Conservation (phyloP, 2,329 filamentous ascomycete genomes). For the Colletotrichum chrysophilum region DNA sequence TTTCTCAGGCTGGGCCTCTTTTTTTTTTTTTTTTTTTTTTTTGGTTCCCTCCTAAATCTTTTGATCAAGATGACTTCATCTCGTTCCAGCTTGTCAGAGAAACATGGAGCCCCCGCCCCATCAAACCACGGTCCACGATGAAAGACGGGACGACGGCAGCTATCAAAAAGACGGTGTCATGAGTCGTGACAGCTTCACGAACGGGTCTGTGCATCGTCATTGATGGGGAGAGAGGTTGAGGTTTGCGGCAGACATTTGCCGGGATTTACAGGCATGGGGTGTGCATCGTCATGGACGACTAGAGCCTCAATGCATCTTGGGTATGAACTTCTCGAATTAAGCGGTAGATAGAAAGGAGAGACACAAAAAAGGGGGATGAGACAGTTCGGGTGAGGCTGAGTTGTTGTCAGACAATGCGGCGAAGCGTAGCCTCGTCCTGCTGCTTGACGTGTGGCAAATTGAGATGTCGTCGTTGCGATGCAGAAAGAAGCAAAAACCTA, state of each 20-base stretch:
- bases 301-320: not conserved
- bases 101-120: not conserved
- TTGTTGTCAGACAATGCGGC: not conserved
- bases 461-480: not conserved
- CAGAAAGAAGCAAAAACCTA: not conserved
- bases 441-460: conserved; percentile 17
- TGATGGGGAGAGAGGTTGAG: not conserved
- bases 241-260: not conserved
- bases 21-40: not conserved
- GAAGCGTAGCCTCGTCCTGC: not conserved
- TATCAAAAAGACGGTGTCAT: not conserved
- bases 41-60: not conserved
- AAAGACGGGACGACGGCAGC: not conserved
- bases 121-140: not conserved
- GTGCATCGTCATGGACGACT: not conserved
- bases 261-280: not conserved
- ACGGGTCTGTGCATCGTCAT: not conserved
- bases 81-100: not conserved
- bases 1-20: not conserved
- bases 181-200: conserved; percentile 5
- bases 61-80: conserved; percentile 5
- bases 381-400: not conserved
- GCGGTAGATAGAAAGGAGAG: not conserved
- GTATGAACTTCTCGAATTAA: not conserved
- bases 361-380: not conserved